Percentiles rank a stretch among this genome's conserved stretches.
Evolutionary conservation across 2,329 filamentous ascomycete species (phyloP).

Genomic region (Fusarium cicatricum): DNA sequence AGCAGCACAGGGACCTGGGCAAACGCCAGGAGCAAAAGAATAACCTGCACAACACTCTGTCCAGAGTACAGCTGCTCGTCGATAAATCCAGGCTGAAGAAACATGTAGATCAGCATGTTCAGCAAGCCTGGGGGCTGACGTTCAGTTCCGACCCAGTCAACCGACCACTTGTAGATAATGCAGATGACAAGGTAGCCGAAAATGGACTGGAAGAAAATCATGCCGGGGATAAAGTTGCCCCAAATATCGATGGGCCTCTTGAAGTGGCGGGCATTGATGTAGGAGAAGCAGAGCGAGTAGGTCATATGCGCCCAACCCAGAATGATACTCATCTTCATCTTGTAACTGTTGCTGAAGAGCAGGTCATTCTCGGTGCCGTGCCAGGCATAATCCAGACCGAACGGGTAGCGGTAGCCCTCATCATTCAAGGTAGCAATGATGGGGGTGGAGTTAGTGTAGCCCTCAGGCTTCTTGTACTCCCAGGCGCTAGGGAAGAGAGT

Average conservation of each 20-base stretch:
- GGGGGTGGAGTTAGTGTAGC: slow-evolving; percentile 70
- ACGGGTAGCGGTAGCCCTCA: slow-evolving; percentile 86
- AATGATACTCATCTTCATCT: slow-evolving; percentile 99
- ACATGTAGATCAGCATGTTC: slow-evolving; percentile 99
- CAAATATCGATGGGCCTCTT: slow-evolving; percentile 94
- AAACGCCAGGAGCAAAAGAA: slow-evolving; percentile 83
- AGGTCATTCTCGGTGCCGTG: slow-evolving; percentile 95
- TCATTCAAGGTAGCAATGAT: slow-evolving; percentile 73
- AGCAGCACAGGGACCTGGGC: slow-evolving; percentile 88
- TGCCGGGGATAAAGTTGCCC: slow-evolving; percentile 96
- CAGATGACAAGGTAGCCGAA: slow-evolving; percentile 95
- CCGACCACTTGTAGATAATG: slow-evolving; percentile 96
- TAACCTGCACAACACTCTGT: slow-evolving; percentile 78
- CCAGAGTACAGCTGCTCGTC: slow-evolving; percentile 80
- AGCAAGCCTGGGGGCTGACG: slow-evolving; percentile 83
- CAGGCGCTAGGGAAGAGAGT: slow-evolving; percentile 90
- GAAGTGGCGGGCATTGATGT: slow-evolving; percentile 94
- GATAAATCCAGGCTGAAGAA: slow-evolving; percentile 81
- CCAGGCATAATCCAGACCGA: slow-evolving; percentile 96
- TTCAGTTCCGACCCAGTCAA: slow-evolving; percentile 77
- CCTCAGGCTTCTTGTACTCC: slow-evolving; percentile 75
- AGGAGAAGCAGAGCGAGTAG: slow-evolving; percentile 92
- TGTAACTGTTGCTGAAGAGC: slow-evolving; percentile 97
- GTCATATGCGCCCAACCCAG: slow-evolving; percentile 99
- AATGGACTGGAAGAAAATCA: slow-evolving; percentile 99